A percentile compares a stretch with the other conserved stretches of the same genome.
Conservation (phyloP, 176 grass and related monocot genomes). For the Thinopyrum elongatum region DNA sequence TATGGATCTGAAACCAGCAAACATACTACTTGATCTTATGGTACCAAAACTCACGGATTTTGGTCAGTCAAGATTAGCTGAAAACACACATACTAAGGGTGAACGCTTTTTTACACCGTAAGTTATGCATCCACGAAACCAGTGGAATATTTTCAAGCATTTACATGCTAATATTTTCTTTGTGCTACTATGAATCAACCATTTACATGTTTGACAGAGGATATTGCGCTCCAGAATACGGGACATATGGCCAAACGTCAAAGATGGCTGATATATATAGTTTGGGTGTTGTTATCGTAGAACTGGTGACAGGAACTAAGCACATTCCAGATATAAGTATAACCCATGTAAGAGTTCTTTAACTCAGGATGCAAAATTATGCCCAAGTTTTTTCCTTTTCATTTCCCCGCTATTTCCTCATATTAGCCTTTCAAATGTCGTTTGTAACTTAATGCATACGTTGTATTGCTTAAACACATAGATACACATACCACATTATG, state of each 20-base stretch:
- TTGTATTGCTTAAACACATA: too few relatives aligned
- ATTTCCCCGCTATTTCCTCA: too few relatives aligned
- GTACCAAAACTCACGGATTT: not conserved
- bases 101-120: not conserved
- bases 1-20: too few relatives aligned
- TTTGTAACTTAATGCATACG: too few relatives aligned
- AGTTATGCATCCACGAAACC: not conserved
- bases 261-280: not conserved
- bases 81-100: not conserved
- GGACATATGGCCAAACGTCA: not conserved
- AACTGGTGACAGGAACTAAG: constrained; percentile 1
- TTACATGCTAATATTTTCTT: not conserved
- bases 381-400: not conserved
- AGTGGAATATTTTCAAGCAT: not conserved
- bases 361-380: not conserved
- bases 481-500: too few relatives aligned
- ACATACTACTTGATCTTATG: too few relatives aligned
- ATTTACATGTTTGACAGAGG: not conserved
- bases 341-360: constrained; percentile 1
- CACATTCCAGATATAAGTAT: not conserved
- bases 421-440: too few relatives aligned
- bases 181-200: not conserved
- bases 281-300: not conserved
- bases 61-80: not conserved
- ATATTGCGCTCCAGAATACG: constrained; percentile 14